Conservation (phyloP, 1,284 basidiomycete species). For the Melampsora americana region DNA sequence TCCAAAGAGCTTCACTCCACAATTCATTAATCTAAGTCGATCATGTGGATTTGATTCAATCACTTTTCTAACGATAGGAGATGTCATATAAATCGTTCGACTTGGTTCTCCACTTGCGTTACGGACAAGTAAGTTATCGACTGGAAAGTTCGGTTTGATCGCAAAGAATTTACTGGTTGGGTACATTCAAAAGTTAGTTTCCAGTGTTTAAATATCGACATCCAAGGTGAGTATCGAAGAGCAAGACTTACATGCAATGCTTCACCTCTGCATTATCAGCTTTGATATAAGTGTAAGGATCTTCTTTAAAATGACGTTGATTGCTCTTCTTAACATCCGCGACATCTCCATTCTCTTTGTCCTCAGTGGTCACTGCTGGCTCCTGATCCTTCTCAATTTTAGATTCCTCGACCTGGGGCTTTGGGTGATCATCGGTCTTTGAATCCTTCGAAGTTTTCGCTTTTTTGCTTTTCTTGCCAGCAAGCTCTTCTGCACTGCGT, state of each 20-base stretch:
- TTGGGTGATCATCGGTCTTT: background rate
- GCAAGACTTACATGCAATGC: conserved; percentile 64
- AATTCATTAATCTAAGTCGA: conserved; percentile 78
- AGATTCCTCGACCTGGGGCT: background rate
- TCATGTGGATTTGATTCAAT: conserved; percentile 79
- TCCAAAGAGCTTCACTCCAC: conserved; percentile 75
- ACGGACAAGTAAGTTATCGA: conserved; percentile 75
- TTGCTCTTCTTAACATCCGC: conserved; percentile 53
- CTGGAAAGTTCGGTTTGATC: conserved; percentile 71
- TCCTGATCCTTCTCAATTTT: background rate
- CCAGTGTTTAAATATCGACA: no score
- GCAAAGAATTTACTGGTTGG: conserved; percentile 67
- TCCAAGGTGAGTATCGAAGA: background rate
- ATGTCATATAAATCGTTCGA: conserved; percentile 84
- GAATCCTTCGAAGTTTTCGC: background rate
- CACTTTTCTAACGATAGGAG: conserved; percentile 70
- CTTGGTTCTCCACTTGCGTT: conserved; percentile 74
- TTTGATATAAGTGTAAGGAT: conserved; percentile 78
- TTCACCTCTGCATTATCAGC: conserved; percentile 68
- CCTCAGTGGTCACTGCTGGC: conserved; percentile 53
- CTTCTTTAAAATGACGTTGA: conserved; percentile 66
- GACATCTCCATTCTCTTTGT: conserved; percentile 54
- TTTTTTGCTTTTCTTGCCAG: background rate
- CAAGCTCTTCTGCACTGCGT: background rate
- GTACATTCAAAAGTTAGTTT: conserved; percentile 25